phyloP scores from a whole-genome alignment of 495 filamentous ascomycete genomes.

The Neurospora pannonica region DNA sequence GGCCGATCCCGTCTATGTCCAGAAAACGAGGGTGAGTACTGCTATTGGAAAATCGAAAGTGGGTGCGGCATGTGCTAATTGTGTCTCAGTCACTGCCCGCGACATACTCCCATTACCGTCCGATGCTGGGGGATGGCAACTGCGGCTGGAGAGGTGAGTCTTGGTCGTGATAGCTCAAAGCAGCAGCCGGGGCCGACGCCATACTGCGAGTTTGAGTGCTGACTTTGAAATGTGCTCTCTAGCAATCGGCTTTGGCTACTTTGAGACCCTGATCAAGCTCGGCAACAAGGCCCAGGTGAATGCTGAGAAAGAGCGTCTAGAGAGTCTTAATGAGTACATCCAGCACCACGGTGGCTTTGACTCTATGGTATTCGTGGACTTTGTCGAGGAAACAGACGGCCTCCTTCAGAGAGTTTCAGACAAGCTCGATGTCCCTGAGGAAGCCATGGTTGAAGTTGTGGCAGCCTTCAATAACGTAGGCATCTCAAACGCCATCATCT shows the following conservation, averaged over 20 bases:
- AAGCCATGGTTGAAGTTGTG: conserved; percentile 51
- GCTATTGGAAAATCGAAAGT: not conserved
- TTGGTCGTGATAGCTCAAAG: not conserved
- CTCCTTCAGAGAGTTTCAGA: conserved; percentile 53
- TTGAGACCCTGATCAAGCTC: conserved; percentile 65
- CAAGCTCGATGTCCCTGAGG: conserved; percentile 42
- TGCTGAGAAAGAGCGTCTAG: conserved; percentile 61
- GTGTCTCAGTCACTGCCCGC: conserved; percentile 58
- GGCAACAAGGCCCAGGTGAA: conserved; percentile 55
- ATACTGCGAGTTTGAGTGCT: not conserved
- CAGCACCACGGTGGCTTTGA: conserved; percentile 55
- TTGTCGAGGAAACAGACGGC: conserved; percentile 62
- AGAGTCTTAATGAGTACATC: conserved; percentile 59
- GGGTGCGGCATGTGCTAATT: conserved; percentile 11
- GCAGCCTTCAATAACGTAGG: conserved; percentile 65
- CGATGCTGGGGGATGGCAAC: conserved; percentile 85
- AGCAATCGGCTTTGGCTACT: conserved; percentile 92
- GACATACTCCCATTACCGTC: conserved; percentile 80
- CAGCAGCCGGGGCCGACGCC: not conserved
- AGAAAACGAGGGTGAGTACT: conserved; percentile 71
- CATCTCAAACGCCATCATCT: conserved; percentile 62
- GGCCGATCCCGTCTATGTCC: conserved; percentile 74
- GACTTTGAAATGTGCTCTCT: conserved; percentile 1
- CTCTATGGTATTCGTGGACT: conserved; percentile 67
- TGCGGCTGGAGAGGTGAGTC: conserved; percentile 95